Evolutionary conservation across 306 rosid species (phyloP).

Genomic region (Rosa persica): DNA sequence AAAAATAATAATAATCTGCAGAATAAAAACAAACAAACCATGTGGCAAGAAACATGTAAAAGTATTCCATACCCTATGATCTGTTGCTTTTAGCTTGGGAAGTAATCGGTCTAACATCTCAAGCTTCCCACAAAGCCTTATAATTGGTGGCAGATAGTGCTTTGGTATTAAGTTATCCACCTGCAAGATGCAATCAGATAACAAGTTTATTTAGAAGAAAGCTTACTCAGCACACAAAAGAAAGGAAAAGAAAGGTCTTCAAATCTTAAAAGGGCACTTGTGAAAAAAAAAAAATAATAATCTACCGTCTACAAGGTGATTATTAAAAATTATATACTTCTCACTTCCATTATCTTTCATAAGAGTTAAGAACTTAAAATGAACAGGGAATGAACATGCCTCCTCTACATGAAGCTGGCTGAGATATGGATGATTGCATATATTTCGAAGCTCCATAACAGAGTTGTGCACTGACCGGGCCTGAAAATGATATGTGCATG

Average conservation of each 20-base stretch:
- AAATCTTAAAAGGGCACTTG: not conserved
- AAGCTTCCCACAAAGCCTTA: slow-evolving; percentile 98
- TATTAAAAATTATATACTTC: slow-evolving; percentile 16
- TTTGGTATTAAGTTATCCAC: slow-evolving; percentile 80
- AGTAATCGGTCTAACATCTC: slow-evolving; percentile 96
- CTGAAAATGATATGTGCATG: slow-evolving; percentile 38
- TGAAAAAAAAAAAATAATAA: not conserved
- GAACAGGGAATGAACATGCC: slow-evolving; percentile 52
- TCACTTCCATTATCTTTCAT: slow-evolving; percentile 22
- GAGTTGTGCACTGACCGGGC: slow-evolving; percentile 95
- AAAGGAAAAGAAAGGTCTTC: not conserved
- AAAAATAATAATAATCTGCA: not conserved
- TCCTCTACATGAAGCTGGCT: slow-evolving; percentile 98
- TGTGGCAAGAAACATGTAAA: slow-evolving; percentile 2
- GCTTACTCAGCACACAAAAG: not conserved
- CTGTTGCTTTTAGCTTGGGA: slow-evolving; percentile 94
- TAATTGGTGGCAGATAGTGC: slow-evolving; percentile 89
- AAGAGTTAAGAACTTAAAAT: slow-evolving; percentile 9
- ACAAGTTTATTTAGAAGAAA: slow-evolving; percentile 10
- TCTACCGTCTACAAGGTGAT: slow-evolving; percentile 10
- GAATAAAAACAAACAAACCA: not conserved
- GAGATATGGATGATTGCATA: slow-evolving; percentile 98
- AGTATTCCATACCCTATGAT: slow-evolving; percentile 80
- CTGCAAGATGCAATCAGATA: slow-evolving; percentile 44
- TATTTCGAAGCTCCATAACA: slow-evolving; percentile 99